Conservation (phyloP, 148 eudicot species). For the Vaccinium macrocarpon region DNA sequence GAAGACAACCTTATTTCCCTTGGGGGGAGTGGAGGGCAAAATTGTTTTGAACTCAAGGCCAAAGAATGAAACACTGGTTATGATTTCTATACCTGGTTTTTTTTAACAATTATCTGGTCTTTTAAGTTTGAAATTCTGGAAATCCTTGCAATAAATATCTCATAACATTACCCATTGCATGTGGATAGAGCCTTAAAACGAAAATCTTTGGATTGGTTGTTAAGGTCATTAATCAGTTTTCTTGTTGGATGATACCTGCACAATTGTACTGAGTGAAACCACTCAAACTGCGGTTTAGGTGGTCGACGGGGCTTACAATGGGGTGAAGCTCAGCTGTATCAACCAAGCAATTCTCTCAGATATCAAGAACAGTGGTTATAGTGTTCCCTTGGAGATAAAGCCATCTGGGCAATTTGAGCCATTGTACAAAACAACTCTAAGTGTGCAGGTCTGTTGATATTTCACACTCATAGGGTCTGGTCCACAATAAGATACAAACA, state of each 20-base stretch:
- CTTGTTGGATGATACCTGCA: background rate
- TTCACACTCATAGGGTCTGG: background rate
- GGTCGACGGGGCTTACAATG: slow-evolving; percentile 79
- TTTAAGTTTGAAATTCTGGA: background rate
- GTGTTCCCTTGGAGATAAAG: slow-evolving; percentile 80
- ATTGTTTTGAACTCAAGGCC: background rate
- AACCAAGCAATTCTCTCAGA: slow-evolving; percentile 89
- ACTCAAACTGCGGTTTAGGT: slow-evolving; percentile 40
- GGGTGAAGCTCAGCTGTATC: slow-evolving; percentile 61
- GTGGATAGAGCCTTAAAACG: background rate
- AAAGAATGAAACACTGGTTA: background rate
- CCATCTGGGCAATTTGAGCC: slow-evolving; percentile 98
- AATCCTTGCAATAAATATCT: background rate
- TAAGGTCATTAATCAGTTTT: background rate
- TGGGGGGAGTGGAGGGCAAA: background rate
- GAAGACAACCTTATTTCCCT: background rate
- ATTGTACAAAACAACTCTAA: slow-evolving; percentile 74
- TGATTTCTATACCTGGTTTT: background rate
- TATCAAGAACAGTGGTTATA: slow-evolving; percentile 52
- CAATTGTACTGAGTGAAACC: background rate
- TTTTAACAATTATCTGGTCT: background rate
- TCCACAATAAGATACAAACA: background rate
- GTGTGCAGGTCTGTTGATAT: slow-evolving; percentile 64
- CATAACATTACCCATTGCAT: background rate
- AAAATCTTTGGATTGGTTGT: background rate